These are phyloP conservation scores for Anisogramma anomala DNA, from an alignment of 2,329 filamentous ascomycete genomes.

Conservation along the genomic window DNA sequence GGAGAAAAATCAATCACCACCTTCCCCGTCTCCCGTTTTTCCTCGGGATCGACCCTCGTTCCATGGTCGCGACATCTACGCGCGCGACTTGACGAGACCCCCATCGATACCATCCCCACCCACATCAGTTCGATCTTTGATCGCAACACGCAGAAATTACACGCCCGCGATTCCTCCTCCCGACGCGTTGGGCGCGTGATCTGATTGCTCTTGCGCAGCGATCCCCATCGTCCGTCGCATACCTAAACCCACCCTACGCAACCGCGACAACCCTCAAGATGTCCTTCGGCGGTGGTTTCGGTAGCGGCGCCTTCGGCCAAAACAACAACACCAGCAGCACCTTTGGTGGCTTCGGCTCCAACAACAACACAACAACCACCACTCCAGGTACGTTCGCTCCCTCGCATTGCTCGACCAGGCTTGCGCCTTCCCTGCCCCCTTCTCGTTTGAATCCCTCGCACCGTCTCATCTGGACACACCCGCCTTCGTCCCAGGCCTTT, in stretches of 20 bases:
- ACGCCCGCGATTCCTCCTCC: slow-evolving; percentile 2
- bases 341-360: slow-evolving; percentile 48
- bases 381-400: slow-evolving; percentile 43
- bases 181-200: slow-evolving; percentile 24
- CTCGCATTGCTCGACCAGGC: neutral
- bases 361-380: slow-evolving; percentile 28
- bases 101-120: neutral
- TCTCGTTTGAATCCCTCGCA: slow-evolving; percentile 15
- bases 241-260: slow-evolving; percentile 1
- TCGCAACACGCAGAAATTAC: slow-evolving; percentile 1
- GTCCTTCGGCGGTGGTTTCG: slow-evolving; percentile 42
- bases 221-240: slow-evolving; percentile 10
- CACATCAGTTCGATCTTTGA: slow-evolving; percentile 5
- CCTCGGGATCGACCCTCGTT: neutral
- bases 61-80: slow-evolving; percentile 1
- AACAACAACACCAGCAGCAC: slow-evolving; percentile 27
- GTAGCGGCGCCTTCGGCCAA: slow-evolving; percentile 48
- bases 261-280: slow-evolving; percentile 28
- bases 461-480: slow-evolving; percentile 2
- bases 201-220: slow-evolving; percentile 13
- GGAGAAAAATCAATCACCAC: slow-evolving; percentile 5
- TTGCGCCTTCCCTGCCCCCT: neutral
- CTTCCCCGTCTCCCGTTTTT: neutral
- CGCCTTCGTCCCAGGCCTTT: slow-evolving; percentile 17
- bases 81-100: neutral